Conservation (phyloP, 257 asterid species). For the Solanum infundibuliforme region DNA sequence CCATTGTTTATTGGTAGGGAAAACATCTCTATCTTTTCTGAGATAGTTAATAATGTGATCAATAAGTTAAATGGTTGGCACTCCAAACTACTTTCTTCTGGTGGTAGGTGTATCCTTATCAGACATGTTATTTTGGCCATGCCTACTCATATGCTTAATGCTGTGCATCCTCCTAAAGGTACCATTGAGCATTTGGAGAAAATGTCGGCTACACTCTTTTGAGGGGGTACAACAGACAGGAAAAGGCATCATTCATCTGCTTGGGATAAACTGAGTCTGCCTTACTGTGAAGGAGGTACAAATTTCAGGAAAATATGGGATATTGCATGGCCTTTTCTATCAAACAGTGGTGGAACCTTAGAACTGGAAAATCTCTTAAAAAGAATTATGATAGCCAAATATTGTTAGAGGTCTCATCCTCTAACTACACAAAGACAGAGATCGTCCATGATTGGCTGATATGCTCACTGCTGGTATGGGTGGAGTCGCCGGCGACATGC, state of each 20-base stretch:
- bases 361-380: not conserved
- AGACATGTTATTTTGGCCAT: not conserved
- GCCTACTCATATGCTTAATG: not conserved
- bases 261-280: not conserved
- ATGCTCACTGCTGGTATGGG: not conserved
- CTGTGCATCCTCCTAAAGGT: not conserved
- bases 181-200: not conserved
- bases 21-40: not conserved
- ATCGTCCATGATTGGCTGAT: not conserved
- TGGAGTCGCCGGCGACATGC: not conserved
- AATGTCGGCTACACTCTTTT: not conserved
- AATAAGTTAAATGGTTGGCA: not conserved
- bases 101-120: not conserved
- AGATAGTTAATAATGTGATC: not conserved
- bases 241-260: not conserved
- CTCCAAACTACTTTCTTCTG: not conserved
- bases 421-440: not conserved
- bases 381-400: not conserved
- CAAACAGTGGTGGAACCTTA: not conserved
- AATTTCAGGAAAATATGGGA: not conserved
- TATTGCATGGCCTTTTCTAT: not conserved
- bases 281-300: not conserved
- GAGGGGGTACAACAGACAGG: not conserved
- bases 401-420: not conserved
- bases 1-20: not conserved